Evolutionary conservation across 257 asterid species (phyloP).

Genomic region (Petrea volubilis): DNA sequence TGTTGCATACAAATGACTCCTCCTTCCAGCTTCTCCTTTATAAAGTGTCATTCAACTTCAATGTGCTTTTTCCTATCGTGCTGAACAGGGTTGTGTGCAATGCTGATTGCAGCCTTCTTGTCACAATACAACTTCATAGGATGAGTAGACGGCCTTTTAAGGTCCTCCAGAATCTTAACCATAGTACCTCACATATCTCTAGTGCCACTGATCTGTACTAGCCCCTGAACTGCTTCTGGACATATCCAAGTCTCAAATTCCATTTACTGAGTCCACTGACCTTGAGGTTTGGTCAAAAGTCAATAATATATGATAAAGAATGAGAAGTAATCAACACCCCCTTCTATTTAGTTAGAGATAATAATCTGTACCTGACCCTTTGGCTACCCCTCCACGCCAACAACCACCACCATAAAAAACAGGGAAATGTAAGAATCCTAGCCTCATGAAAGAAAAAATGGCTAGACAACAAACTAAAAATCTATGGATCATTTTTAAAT

Average conservation of each 20-base stretch:
- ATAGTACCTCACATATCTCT: too few species aligned
- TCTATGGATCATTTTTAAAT: neutral
- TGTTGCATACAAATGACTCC: too few species aligned
- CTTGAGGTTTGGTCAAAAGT: neutral
- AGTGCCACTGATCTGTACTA: too few species aligned
- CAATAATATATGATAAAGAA: neutral
- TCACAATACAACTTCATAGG: too few species aligned
- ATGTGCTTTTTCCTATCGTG: too few species aligned
- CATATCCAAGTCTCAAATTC: neutral
- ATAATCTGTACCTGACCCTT: neutral
- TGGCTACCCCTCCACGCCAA: neutral
- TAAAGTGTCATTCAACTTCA: too few species aligned
- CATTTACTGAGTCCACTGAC: neutral
- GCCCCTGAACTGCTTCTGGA: neutral
- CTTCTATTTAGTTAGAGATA: neutral
- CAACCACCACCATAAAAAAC: constrained; percentile 1
- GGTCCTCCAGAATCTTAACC: too few species aligned
- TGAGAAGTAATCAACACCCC: neutral
- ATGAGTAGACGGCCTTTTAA: too few species aligned
- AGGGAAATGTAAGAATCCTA: neutral
- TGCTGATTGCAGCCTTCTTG: too few species aligned
- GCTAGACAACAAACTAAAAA: neutral
- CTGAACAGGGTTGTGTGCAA: too few species aligned
- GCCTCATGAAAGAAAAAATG: neutral
- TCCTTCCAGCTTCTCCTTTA: too few species aligned